Percentiles rank a stretch among this genome's conserved stretches.
Conservation (phyloP, 805 yeast species). For the Kodamaea fukazawae region DNA sequence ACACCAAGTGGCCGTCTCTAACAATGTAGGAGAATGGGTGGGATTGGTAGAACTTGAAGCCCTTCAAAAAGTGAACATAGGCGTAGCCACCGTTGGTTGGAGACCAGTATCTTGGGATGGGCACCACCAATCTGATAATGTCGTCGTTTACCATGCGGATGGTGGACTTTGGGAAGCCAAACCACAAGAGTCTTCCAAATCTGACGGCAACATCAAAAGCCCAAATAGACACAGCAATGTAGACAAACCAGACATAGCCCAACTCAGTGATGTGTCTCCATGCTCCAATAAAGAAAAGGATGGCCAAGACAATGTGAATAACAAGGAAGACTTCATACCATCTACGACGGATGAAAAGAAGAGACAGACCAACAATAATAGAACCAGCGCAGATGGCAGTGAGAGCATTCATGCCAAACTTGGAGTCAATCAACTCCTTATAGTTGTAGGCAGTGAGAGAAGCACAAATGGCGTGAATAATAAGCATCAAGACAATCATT, state of each 20-base stretch:
- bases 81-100: conserved; percentile 62
- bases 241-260: conserved; percentile 27
- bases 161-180: conserved; percentile 37
- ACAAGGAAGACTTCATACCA: conserved; percentile 37
- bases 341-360: conserved; percentile 31
- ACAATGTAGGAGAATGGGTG: conserved; percentile 66
- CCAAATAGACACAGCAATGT: conserved; percentile 36
- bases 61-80: conserved; percentile 49
- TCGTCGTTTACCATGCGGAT: conserved; percentile 40
- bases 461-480: conserved; percentile 26
- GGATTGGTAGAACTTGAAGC: conserved; percentile 57
- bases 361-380: conserved; percentile 28
- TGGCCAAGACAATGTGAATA: conserved; percentile 41
- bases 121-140: conserved; percentile 48
- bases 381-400: conserved; percentile 37
- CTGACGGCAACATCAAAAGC: conserved; percentile 33
- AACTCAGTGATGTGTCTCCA: conserved; percentile 43
- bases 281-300: conserved; percentile 45
- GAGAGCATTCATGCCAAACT: conserved; percentile 11
- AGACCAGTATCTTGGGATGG: conserved; percentile 45
- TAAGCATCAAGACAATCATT: conserved; percentile 22
- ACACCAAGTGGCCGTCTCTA: conserved; percentile 42
- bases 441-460: neutral
- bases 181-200: conserved; percentile 30
- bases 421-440: conserved; percentile 13